phyloP scores from a whole-genome alignment of 78 protist genomes.

The Goniomonas avonlea region DNA sequence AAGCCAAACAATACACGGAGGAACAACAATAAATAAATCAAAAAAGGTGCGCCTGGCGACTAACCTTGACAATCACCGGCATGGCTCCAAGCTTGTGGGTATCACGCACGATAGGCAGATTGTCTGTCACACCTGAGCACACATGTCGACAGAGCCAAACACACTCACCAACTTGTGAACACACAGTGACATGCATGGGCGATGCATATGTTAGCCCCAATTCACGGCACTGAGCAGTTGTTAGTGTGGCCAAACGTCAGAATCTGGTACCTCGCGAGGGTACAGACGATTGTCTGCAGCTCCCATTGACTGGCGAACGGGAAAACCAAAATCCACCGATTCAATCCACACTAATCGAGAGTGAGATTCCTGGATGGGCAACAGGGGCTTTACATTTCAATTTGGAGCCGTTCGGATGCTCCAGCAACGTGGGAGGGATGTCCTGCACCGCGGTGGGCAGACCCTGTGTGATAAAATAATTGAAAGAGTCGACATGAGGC shows the following conservation, averaged over 20 bases:
- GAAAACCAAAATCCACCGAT: background rate
- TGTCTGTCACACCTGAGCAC: no score
- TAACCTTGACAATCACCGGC: constrained; percentile 54
- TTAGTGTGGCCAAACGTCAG: no score
- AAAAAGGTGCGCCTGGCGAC: no score
- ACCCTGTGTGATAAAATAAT: constrained; percentile 30
- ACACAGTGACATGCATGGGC: background rate
- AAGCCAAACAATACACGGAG: background rate
- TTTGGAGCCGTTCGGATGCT: background rate
- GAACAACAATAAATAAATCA: background rate
- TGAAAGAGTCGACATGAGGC: constrained; percentile 54
- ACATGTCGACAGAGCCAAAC: no score
- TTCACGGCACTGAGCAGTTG: background rate
- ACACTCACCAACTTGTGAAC: background rate
- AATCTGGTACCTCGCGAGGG: background rate
- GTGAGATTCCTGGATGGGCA: background rate
- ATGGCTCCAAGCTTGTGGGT: constrained; percentile 1
- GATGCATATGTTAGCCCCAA: background rate
- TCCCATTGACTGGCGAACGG: background rate
- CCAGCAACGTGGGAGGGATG: background rate
- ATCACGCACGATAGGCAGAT: no score
- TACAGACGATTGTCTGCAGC: background rate
- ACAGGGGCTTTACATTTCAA: background rate
- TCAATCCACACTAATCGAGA: background rate
- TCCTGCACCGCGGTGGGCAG: background rate